These are phyloP conservation scores for Trichoderma arundinaceum DNA, from an alignment of 2,329 filamentous ascomycete genomes.

Conservation along the genomic window DNA sequence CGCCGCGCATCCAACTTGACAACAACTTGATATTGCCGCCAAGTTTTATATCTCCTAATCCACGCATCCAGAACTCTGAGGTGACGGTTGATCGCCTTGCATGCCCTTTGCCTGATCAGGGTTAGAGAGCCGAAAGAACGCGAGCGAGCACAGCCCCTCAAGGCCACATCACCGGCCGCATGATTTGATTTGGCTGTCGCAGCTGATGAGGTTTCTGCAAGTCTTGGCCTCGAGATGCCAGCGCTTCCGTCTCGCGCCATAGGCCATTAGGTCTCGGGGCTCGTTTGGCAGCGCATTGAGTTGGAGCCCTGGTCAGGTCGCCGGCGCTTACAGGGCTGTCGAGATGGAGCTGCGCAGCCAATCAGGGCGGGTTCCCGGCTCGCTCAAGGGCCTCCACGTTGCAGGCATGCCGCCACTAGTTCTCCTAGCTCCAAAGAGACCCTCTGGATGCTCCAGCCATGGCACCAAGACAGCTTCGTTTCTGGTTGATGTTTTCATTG, in stretches of 20 bases:
- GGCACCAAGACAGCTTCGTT: constrained; percentile 11
- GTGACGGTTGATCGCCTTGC: constrained; percentile 4
- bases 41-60: not conserved
- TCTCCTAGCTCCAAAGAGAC: constrained; percentile 5
- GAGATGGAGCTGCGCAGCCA: constrained; percentile 22
- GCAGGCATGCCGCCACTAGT: constrained; percentile 31
- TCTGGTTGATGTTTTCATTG: constrained; percentile 11
- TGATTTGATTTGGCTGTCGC: constrained; percentile 17
- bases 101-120: not conserved
- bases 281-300: not conserved
- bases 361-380: constrained; percentile 19
- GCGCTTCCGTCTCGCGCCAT: constrained; percentile 33
- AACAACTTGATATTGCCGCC: constrained; percentile 3
- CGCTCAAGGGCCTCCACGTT: constrained; percentile 6
- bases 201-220: constrained; percentile 14
- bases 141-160: constrained; percentile 3
- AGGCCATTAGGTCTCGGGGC: constrained; percentile 2
- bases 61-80: not conserved
- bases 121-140: not conserved
- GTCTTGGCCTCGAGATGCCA: constrained; percentile 33
- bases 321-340: constrained; percentile 31
- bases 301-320: constrained; percentile 20
- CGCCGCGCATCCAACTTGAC: not conserved
- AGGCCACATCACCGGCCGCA: not conserved
- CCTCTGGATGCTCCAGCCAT: not conserved